Percentiles rank a stretch among this genome's conserved stretches.
phyloP scores from a whole-genome alignment of 495 filamentous ascomycete species.

The Glonium stellatum region DNA sequence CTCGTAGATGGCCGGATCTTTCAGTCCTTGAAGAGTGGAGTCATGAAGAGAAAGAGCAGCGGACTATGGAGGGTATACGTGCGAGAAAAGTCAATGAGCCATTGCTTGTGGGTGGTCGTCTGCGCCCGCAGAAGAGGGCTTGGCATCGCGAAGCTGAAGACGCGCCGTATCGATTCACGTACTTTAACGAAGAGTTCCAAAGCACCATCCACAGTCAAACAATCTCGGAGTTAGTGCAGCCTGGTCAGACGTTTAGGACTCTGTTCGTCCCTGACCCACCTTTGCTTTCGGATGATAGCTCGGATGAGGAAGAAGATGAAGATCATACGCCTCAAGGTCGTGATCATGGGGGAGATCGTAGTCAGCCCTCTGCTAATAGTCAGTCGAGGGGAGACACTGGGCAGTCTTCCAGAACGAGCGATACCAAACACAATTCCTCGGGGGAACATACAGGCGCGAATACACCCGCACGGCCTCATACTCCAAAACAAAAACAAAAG shows the following conservation, averaged over 20 bases:
- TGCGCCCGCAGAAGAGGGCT: slow-evolving; percentile 67
- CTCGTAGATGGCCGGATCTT: slow-evolving; percentile 58
- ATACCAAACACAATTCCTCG: slow-evolving; percentile 14
- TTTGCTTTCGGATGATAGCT: slow-evolving; percentile 39
- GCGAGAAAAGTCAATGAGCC: slow-evolving; percentile 91
- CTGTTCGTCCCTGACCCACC: slow-evolving; percentile 75
- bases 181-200: slow-evolving; percentile 94
- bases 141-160: slow-evolving; percentile 91
- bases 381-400: slow-evolving; percentile 2
- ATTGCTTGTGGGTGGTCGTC: slow-evolving; percentile 76
- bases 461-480: slow-evolving; percentile 9
- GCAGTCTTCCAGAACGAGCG: slow-evolving; percentile 6
- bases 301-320: slow-evolving; percentile 31
- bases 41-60: slow-evolving; percentile 79
- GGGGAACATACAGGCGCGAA: slow-evolving; percentile 24
- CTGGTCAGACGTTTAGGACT: slow-evolving; percentile 72
- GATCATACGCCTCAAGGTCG: neutral
- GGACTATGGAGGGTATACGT: slow-evolving; percentile 70
- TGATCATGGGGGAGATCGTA: slow-evolving; percentile 1
- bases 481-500: slow-evolving; percentile 45
- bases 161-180: slow-evolving; percentile 89
- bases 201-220: slow-evolving; percentile 93
- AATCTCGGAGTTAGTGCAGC: slow-evolving; percentile 83
- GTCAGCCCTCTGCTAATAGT: slow-evolving; percentile 7
- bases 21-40: slow-evolving; percentile 84